Base-by-base conservation (phyloP, 2,329 filamentous ascomycete species). In the Arthrobotrys pseudoclavata region DNA sequence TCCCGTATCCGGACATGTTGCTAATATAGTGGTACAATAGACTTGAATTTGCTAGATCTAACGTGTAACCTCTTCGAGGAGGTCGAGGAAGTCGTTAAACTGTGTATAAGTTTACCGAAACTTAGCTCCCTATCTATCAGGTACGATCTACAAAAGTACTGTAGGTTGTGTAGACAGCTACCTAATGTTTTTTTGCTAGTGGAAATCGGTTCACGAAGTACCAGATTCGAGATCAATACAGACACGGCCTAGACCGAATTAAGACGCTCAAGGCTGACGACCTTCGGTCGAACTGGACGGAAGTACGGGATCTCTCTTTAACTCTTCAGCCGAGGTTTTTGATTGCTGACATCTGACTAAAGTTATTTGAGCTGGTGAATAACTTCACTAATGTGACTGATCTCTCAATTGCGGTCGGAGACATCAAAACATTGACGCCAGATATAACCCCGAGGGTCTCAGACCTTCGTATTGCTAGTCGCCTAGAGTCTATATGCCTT, bases 11-110 rank as follows among this genome's bases (percentile, higher is more conserved):
- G 47, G 37, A 29, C 10, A n/a, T 57, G 1, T 60, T 29, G 45
- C 48, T 77, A 83, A 81, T 82, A 80, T 74, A 78, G 81, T 53
- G 83, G 83, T 20, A 80, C 83, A 26, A 80, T 79, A 48, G 85
- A 89, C 80, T 90, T 97, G 64, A 85, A 87, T 0, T 92, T 97
- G 82, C 86, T 98, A 53, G 94, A 97, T 82, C 83, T 99, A 48
- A 94, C 94, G 82, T 88, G 93, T 62, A 98, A 97, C 83, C 83
- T 97, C 37, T 90, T 98, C 81, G 89, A 90, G 69, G 85, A 84
- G 10, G 88, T 94, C 83, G 84, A 85, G 1, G 89, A 92, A 24
- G 87, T 97, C 9, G 87, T 89, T 18, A 86, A 87, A 1, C 91
- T 98, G 45, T 96, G 92, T 82, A 85, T 85, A 5, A 88, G 91